These are phyloP conservation scores for Beta corolliflora DNA, from an alignment of 179 eudicot genomes.

Conservation along the genomic window DNA sequence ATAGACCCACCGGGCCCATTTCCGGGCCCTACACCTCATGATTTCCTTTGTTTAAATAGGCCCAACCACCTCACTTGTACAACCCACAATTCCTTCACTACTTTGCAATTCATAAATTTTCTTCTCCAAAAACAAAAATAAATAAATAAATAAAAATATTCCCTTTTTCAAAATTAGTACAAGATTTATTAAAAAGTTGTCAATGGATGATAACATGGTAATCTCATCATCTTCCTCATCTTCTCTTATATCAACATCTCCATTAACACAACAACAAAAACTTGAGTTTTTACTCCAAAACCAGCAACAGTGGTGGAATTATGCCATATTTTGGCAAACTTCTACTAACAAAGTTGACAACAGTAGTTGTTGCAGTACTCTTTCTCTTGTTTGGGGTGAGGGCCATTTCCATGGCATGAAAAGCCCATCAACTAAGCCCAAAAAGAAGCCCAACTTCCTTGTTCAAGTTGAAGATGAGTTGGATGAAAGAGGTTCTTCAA, in stretches of 20 bases:
- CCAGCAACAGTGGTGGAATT: constrained; percentile 57
- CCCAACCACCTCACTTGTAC: background rate
- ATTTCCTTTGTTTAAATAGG: background rate
- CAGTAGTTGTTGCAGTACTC: constrained; percentile 11
- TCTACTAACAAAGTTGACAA: constrained; percentile 19
- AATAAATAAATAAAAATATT: background rate
- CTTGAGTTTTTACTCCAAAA: constrained; percentile 48
- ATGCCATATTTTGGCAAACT: constrained; percentile 73
- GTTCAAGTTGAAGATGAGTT: background rate
- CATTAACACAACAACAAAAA: constrained; percentile 31
- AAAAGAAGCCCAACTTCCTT: constrained; percentile 1
- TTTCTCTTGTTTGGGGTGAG: constrained; percentile 56
- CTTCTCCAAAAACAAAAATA: background rate
- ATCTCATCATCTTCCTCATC: constrained; percentile 28
- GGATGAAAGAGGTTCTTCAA: constrained; percentile 2
- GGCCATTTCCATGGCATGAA: constrained; percentile 63
- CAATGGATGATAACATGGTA: constrained; percentile 21
- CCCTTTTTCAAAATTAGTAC: background rate
- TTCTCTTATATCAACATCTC: constrained; percentile 24
- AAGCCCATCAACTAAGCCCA: constrained; percentile 6
- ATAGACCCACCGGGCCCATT: background rate
- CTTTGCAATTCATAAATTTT: background rate
- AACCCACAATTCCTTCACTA: background rate
- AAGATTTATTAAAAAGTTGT: too few species aligned
- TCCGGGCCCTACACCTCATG: background rate